These are phyloP conservation scores for Casaregolazyma lundiana DNA, from an alignment of 1,139 yeast genomes.

Conservation along the genomic window DNA sequence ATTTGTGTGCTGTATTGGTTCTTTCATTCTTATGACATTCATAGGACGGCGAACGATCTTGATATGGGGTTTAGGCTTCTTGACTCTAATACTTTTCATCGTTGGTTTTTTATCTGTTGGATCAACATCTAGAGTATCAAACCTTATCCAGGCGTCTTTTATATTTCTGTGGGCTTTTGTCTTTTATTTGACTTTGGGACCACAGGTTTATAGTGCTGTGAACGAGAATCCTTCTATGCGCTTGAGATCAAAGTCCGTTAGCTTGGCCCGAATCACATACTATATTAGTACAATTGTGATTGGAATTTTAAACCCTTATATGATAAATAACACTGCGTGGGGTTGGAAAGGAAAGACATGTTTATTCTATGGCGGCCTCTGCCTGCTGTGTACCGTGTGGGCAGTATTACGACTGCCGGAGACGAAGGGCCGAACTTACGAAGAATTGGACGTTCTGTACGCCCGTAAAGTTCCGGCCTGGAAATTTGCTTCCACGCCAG, in stretches of 20 bases:
- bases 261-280: constrained; percentile 48
- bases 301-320: constrained; percentile 47
- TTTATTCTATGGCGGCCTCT: constrained; percentile 51
- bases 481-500: constrained; percentile 37
- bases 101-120: constrained; percentile 16
- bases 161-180: constrained; percentile 25
- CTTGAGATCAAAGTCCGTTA: constrained; percentile 52
- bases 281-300: constrained; percentile 38
- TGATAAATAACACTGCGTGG: constrained; percentile 49
- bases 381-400: constrained; percentile 35
- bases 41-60: constrained; percentile 33
- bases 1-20: not conserved
- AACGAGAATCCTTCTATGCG: constrained; percentile 52
- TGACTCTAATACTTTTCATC: constrained; percentile 41
- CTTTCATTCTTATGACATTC: not conserved
- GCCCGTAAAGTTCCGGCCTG: constrained; percentile 41
- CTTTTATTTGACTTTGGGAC: constrained; percentile 35
- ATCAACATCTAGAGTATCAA: constrained; percentile 34
- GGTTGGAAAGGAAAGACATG: constrained; percentile 53
- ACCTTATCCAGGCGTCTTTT: constrained; percentile 36
- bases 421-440: constrained; percentile 52
- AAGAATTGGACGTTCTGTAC: constrained; percentile 45
- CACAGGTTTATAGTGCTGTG: constrained; percentile 42
- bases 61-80: constrained; percentile 39
- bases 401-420: constrained; percentile 53